Percentiles rank a stretch among this genome's conserved stretches.
These are phyloP conservation scores for Fraxinus sp. DNA, from an alignment of 305 asterid genomes.

Conservation along the genomic window DNA sequence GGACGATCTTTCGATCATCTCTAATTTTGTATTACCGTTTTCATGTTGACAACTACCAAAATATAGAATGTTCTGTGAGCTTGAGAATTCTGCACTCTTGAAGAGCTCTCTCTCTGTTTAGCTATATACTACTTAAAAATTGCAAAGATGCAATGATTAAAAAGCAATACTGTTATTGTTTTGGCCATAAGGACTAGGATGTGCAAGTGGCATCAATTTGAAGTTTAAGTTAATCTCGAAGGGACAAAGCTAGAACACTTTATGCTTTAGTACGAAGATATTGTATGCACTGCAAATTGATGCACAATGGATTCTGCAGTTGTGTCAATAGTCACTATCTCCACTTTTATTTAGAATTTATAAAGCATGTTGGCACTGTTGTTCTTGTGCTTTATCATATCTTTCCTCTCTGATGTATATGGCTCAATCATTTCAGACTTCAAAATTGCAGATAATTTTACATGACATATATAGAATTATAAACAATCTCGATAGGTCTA, in stretches of 20 bases:
- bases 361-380: background rate
- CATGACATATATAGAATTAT: slow-evolving; percentile 5
- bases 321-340: background rate
- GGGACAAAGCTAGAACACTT: slow-evolving; percentile 4
- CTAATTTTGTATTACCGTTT: background rate
- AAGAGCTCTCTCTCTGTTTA: background rate
- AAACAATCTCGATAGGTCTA: background rate
- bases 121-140: background rate
- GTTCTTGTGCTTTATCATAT: background rate
- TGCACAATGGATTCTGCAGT: background rate
- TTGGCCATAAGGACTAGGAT: background rate
- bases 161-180: background rate
- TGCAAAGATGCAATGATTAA: background rate
- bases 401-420: background rate
- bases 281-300: background rate
- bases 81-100: background rate
- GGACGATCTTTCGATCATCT: background rate
- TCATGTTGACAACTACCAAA: background rate
- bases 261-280: background rate
- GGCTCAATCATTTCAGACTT: background rate
- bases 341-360: background rate
- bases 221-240: background rate
- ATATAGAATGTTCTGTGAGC: background rate
- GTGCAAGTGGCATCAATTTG: background rate
- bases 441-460: background rate